These are phyloP conservation scores for Nepenthes mirabilis DNA, from an alignment of 148 eudicot genomes.

Conservation along the genomic window DNA sequence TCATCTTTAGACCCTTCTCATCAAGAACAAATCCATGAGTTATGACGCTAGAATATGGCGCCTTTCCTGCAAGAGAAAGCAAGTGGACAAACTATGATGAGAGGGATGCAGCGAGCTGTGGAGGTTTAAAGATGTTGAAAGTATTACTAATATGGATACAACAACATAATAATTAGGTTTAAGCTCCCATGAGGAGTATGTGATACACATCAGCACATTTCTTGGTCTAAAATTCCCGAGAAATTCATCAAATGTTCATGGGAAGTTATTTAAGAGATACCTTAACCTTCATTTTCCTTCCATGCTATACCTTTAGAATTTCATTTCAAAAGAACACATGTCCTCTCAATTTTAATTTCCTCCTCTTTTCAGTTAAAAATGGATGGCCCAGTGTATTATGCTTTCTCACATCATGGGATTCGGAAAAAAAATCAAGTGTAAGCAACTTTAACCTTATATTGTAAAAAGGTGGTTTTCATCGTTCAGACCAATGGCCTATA, in stretches of 20 bases:
- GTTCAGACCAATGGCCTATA: no score
- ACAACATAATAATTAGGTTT: no score
- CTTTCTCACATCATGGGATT: no score
- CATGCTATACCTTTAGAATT: background rate
- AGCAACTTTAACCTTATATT: no score
- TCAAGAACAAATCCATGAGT: slow-evolving; percentile 99
- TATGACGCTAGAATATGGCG: slow-evolving; percentile 75
- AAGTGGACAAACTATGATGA: background rate
- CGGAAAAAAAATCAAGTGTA: no score
- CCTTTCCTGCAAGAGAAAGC: slow-evolving; percentile 47
- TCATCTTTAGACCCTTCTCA: slow-evolving; percentile 96
- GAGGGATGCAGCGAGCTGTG: background rate
- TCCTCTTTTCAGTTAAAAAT: background rate
- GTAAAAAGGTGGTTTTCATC: no score
- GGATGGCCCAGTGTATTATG: no score
- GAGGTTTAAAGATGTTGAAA: background rate
- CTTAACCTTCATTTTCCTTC: background rate
- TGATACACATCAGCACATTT: no score
- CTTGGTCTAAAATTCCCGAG: no score
- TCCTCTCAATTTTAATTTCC: background rate
- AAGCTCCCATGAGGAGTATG: no score
- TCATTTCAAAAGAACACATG: background rate
- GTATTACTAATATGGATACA: background rate
- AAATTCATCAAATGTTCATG: no score
- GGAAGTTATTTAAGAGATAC: no score